These are phyloP conservation scores for Podila horticola DNA, from an alignment of 192 early-diverging fungal genomes.

Conservation along the genomic window DNA sequence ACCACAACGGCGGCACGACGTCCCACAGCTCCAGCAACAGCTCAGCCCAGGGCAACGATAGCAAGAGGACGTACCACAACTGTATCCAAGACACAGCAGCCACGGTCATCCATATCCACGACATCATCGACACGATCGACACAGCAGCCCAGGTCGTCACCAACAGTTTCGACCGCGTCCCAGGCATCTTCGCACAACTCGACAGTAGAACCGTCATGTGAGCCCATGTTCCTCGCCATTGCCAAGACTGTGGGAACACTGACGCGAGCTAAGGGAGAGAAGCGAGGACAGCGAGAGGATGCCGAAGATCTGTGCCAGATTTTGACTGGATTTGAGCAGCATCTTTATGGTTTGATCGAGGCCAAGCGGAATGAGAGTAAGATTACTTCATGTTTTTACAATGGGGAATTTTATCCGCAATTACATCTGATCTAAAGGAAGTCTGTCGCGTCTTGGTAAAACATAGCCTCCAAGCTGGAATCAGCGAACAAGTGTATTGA, in stretches of 20 bases:
- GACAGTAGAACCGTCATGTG: not conserved
- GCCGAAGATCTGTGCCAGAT: conserved; percentile 3
- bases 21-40: too few species aligned
- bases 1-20: too few species aligned
- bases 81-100: too few species aligned
- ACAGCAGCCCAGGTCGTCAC: too few species aligned
- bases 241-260: not conserved
- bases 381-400: not conserved
- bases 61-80: too few species aligned
- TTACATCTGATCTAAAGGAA: not conserved
- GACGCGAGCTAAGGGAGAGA: not conserved
- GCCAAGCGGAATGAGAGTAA: not conserved
- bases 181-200: not conserved
- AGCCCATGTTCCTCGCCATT: not conserved
- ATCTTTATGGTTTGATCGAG: not conserved
- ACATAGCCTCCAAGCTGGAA: not conserved
- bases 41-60: too few species aligned
- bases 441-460: too few species aligned
- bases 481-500: not conserved
- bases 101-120: too few species aligned
- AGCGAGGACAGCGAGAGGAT: conserved; percentile 2
- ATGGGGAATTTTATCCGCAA: not conserved
- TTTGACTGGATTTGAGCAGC: not conserved
- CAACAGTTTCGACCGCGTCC: not conserved
- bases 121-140: too few species aligned